Base-by-base conservation (phyloP, 495 filamentous ascomycete species). In the Cenococcum geophilum region DNA sequence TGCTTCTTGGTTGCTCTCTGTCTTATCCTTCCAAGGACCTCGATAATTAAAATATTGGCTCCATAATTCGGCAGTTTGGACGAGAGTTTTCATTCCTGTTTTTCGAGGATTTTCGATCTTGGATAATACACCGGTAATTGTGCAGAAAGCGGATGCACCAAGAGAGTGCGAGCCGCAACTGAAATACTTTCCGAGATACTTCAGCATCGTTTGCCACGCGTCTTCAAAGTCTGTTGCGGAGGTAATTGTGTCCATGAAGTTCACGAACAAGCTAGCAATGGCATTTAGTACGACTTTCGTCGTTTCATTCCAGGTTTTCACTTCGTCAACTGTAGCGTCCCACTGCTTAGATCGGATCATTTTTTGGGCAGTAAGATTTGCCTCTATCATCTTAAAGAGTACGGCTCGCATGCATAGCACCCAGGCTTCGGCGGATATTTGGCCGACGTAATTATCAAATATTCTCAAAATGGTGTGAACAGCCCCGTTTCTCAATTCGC, bases 401-500 rank as follows among this genome's bases (percentile, higher is more conserved):
- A 96, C 86, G 10, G 83, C 82, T 58, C 86, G 85, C 52, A 96
- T 80, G 70, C 90, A 96, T 51, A 91, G 77, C 36, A 83, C 84
- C 92, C 91, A 96, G 11, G 91, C 86, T 66, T 86, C 80, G 0
- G 88, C 81, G 11, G 81, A 84, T 12, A 97, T 79, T 53, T 86
- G 84, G 66, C 92, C 89, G 27, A 88, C 91, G 60, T 91, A 91
- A 4, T 89, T 91, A 73, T 95, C 89, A 63, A 97, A 91, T 55
- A 97, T 97, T 40, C 91, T 81, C 57, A 97, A 81, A 16, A 97
- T 75, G 0, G 91, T 96, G 70, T 95, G 92, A 35, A 97, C 85
- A 5, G 91, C 89, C 80, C 91, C 91, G 67, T 97, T 95, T 55
- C 93, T 82, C 52, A 97, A 81, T 68, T 97, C 93, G n/a, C 87